These are phyloP conservation scores for Sphagnum fallax DNA, from an alignment of 228 moss, liverwort and hornwort genomes.

Conservation along the genomic window DNA sequence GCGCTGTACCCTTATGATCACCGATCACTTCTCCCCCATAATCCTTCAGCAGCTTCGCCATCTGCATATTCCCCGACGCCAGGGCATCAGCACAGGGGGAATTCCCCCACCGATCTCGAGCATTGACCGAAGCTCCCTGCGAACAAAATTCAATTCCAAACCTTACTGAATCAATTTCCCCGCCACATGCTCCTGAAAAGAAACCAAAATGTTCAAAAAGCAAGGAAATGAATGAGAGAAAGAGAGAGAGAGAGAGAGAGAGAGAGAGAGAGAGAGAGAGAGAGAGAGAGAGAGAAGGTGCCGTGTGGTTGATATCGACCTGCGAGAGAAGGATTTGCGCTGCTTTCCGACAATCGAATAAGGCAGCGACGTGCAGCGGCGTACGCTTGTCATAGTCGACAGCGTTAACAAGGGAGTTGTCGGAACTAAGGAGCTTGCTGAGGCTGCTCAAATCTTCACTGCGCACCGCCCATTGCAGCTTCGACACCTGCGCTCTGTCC, in stretches of 20 bases:
- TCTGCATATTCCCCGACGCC: conserved; percentile 23
- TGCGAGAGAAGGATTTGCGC: conserved; percentile 49
- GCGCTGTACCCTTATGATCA: conserved; percentile 22
- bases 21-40: conserved; percentile 46
- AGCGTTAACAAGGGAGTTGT: conserved; percentile 31
- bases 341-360: conserved; percentile 37
- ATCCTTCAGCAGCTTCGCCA: conserved; percentile 40
- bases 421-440: conserved; percentile 30
- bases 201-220: no score
- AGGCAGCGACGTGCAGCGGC: conserved; percentile 74
- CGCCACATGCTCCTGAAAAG: no score
- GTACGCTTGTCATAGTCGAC: conserved; percentile 79
- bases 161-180: no score
- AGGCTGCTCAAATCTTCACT: conserved; percentile 38
- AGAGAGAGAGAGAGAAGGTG: no score
- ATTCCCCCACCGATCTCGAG: conserved; percentile 71
- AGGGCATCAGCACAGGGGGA: conserved; percentile 64
- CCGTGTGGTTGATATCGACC: no score
- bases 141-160: no score
- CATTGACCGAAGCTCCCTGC: conserved; percentile 56
- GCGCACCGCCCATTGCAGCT: conserved; percentile 45
- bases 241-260: no score
- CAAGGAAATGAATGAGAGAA: no score
- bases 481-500: conserved; percentile 31
- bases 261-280: no score